Percentiles rank a stretch among this genome's conserved stretches.
Conservation (phyloP, 106 monocot genomes). For the Narthecium ossifragum region DNA sequence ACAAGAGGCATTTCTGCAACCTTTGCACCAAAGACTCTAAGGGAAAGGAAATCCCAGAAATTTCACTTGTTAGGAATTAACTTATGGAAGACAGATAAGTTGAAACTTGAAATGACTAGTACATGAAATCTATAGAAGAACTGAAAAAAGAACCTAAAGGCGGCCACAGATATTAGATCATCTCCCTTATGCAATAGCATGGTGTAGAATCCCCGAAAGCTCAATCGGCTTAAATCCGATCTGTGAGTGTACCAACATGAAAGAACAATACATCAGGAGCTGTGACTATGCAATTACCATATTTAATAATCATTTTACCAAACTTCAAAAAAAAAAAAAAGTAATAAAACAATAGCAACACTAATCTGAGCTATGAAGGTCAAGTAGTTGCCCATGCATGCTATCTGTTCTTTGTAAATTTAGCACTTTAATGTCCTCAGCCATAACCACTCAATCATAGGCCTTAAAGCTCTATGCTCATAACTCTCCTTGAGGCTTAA, state of each 20-base stretch:
- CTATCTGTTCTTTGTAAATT: too few species aligned
- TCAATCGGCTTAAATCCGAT: constrained; percentile 48
- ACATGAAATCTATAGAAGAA: neutral
- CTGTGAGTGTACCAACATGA: constrained; percentile 13
- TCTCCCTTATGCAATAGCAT: constrained; percentile 51
- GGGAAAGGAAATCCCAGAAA: neutral
- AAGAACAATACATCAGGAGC: neutral
- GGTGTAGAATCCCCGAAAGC: constrained; percentile 68
- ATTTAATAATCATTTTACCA: neutral
- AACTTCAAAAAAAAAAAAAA: neutral
- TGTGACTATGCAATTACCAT: neutral
- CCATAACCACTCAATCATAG: neutral
- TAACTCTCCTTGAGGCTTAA: too few species aligned
- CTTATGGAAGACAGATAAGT: neutral
- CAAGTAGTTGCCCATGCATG: neutral
- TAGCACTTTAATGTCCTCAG: too few species aligned
- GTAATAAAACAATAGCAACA: neutral
- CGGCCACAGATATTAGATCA: constrained; percentile 52
- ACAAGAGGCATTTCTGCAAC: constrained; percentile 65
- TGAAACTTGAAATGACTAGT: neutral
- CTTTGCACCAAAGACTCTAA: constrained; percentile 43
- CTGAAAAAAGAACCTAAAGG: constrained; percentile 36
- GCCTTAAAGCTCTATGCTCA: too few species aligned
- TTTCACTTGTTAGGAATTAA: neutral
- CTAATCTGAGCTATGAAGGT: neutral